Evolutionary conservation across 345 rosid genomes (phyloP).

Genomic region (Jatropha curcas): DNA sequence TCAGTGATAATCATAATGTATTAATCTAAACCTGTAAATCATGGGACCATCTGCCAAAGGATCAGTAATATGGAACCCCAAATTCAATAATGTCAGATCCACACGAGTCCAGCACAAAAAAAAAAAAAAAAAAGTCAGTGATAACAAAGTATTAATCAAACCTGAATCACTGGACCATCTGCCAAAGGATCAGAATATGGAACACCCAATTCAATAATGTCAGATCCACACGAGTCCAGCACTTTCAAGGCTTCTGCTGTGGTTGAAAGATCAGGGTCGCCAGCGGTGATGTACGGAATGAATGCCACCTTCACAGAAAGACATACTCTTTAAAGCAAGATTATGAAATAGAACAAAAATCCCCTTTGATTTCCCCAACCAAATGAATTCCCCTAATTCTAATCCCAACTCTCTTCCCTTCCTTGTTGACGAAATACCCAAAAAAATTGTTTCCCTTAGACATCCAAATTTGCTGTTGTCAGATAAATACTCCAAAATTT

Average conservation of each 20-base stretch:
- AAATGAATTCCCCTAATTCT: background rate
- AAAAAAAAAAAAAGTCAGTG: too few relatives aligned
- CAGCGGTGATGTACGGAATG: conserved; percentile 91
- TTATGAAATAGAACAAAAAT: too few relatives aligned
- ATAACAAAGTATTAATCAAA: conserved; percentile 21
- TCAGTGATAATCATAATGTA: too few relatives aligned
- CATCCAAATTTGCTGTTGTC: background rate
- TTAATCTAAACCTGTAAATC: conserved; percentile 71
- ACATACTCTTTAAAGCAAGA: conserved; percentile 2
- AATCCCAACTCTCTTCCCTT: background rate
- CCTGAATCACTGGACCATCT: conserved; percentile 97
- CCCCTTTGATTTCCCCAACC: background rate
- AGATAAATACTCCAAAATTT: background rate
- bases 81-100: conserved; percentile 83
- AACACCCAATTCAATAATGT: conserved; percentile 85
- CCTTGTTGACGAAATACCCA: background rate
- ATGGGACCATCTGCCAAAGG: conserved; percentile 93
- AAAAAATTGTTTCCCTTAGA: background rate
- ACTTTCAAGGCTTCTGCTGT: conserved; percentile 82
- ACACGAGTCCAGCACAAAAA: conserved; percentile 73
- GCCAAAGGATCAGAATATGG: conserved; percentile 93
- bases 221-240: conserved; percentile 72
- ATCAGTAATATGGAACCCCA: conserved; percentile 90
- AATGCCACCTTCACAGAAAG: conserved; percentile 64
- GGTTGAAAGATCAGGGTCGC: conserved; percentile 96